Base-by-base conservation (phyloP, 2,329 filamentous ascomycete genomes). In the Paraphoma sp. region DNA sequence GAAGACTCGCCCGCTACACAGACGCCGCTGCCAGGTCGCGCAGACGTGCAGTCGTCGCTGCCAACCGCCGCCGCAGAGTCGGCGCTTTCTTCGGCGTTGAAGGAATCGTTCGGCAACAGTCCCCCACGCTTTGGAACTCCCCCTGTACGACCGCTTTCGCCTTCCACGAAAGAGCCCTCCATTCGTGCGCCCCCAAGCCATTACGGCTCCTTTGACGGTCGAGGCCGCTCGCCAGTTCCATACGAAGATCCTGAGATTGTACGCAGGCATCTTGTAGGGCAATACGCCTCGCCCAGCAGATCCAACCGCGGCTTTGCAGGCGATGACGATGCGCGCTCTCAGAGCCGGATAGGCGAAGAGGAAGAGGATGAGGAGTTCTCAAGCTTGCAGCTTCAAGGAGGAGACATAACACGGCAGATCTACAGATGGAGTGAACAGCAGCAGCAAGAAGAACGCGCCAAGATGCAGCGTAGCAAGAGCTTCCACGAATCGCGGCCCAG, bases 381-480 rank as follows among this genome's bases (percentile, higher is more conserved):
- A 30, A 98, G 95, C 78, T 78, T 99, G 74, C 89, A 89, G 72
- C 81, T 99, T 45, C 96, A 98, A 74, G 95, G 95, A 57, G 95
- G 95, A 62, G 95, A 99, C 74, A 90, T 97, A 54, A 97, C 94
- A 23, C 85, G 95, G 58, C 92, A 94, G 52, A 96, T 99, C 68
- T 99, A 99, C 81, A 89, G 92, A 67, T 99, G 96, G 92, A 92
- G 93, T 6, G 93, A 98, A 76, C 91, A 96, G 74, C 89, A 96
- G 49, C 89, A 96, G 71, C 82, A 87, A 45, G 86, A 88, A 64
- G 80, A 82, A 46, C 84, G 83, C 58, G 81, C 83, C 16, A 86
- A 86, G 67, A 82, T 87, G 70, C 86, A 89, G 67, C 87, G 94
- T 68, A 97, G 93, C 79, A 89, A 93, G 80, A 98, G 93, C 77